These are phyloP conservation scores for Alternaria triticina DNA, from an alignment of 2,329 filamentous ascomycete species.

Conservation along the genomic window DNA sequence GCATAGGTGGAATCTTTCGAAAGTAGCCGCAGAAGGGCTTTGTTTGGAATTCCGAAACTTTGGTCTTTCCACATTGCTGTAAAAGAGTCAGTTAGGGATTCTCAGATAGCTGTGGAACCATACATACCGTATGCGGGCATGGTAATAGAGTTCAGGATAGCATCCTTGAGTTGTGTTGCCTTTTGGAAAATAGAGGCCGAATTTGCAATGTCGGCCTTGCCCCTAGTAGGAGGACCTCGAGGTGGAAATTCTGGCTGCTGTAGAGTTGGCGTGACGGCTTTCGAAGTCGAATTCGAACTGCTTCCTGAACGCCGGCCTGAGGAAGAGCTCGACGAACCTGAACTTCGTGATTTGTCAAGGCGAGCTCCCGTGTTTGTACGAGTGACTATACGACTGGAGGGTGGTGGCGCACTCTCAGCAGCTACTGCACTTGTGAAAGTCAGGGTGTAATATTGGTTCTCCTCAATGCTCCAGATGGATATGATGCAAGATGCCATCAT, in stretches of 20 bases:
- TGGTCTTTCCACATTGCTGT: conserved; percentile 80
- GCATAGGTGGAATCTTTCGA: conserved; percentile 48
- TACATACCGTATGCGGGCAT: conserved; percentile 68
- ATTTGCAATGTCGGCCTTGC: conserved; percentile 55
- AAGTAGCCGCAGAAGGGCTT: conserved; percentile 59
- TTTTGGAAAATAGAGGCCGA: conserved; percentile 74
- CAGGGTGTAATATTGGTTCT: conserved; percentile 73
- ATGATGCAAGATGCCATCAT: conserved; percentile 77
- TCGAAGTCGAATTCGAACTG: conserved; percentile 46
- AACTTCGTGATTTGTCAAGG: conserved; percentile 44
- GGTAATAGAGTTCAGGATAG: conserved; percentile 74
- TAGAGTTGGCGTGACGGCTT: conserved; percentile 60
- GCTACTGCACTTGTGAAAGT: conserved; percentile 70
- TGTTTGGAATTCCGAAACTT: conserved; percentile 75
- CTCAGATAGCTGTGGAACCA: neutral
- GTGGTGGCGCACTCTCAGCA: conserved; percentile 20
- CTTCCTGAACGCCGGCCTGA: conserved; percentile 40
- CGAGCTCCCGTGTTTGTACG: conserved; percentile 45
- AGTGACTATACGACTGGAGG: conserved; percentile 51
- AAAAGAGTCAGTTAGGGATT: neutral
- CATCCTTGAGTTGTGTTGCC: conserved; percentile 76
- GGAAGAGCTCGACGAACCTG: conserved; percentile 52
- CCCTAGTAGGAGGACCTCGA: conserved; percentile 67
- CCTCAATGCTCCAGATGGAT: conserved; percentile 74
- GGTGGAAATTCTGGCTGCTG: conserved; percentile 69